Evolutionary conservation across 2,329 filamentous ascomycete species (phyloP).

Genomic region (Thielaviopsis euricoi): DNA sequence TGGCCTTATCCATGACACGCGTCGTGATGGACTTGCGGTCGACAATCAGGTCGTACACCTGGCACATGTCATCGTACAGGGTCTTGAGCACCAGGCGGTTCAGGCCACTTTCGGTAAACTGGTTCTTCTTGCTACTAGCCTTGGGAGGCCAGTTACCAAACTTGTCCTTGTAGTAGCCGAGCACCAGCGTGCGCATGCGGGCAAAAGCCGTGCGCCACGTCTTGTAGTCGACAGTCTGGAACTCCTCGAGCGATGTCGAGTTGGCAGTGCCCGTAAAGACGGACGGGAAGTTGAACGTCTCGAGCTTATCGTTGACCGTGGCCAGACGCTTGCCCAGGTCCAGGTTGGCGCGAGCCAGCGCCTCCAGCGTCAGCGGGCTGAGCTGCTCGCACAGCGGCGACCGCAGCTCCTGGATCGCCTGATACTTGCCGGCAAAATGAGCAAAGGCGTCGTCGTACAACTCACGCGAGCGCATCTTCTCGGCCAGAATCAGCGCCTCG

Average conservation of each 20-base stretch:
- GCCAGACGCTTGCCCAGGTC: constrained; percentile 60
- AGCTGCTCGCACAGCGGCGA: constrained; percentile 56
- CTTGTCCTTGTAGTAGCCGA: constrained; percentile 45
- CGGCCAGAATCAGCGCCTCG: constrained; percentile 75
- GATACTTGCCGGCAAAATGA: constrained; percentile 76
- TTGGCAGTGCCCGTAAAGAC: constrained; percentile 78
- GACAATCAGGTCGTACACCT: constrained; percentile 75
- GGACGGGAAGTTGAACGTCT: constrained; percentile 80
- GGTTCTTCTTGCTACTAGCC: constrained; percentile 80
- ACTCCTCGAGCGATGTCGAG: constrained; percentile 61
- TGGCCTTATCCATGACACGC: constrained; percentile 44
- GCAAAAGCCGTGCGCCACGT: constrained; percentile 63
- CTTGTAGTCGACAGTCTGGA: constrained; percentile 67
- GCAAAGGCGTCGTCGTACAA: constrained; percentile 87
- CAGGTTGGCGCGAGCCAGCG: constrained; percentile 67
- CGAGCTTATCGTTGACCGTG: constrained; percentile 55
- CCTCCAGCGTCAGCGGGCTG: constrained; percentile 52
- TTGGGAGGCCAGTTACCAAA: constrained; percentile 75
- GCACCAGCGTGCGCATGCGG: constrained; percentile 56
- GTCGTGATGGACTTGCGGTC: constrained; percentile 66
- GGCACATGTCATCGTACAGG: constrained; percentile 72
- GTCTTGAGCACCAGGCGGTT: constrained; percentile 70
- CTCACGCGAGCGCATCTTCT: constrained; percentile 64
- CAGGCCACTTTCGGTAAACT: constrained; percentile 68
- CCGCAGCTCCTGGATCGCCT: constrained; percentile 49